Evolutionary conservation across 805 yeast species (phyloP).

Genomic region (Isabelozyma heimii): DNA sequence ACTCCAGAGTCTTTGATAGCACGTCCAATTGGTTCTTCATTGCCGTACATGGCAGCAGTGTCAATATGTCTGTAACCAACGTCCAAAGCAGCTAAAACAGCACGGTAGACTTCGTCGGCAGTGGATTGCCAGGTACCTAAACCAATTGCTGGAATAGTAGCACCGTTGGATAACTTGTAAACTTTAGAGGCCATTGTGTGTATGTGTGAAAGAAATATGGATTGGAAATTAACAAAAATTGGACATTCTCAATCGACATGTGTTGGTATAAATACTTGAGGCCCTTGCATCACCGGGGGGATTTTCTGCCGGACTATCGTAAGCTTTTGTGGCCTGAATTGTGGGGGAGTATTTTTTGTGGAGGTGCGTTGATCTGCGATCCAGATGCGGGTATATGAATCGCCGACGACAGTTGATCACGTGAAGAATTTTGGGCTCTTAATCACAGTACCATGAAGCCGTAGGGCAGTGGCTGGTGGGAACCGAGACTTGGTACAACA

Average conservation of each 20-base stretch:
- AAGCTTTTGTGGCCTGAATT: background rate
- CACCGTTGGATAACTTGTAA: constrained; percentile 4
- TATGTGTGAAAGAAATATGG: background rate
- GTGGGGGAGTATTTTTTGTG: background rate
- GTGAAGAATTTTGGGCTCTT: no score
- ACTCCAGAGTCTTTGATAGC: constrained; percentile 56
- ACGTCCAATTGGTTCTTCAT: constrained; percentile 63
- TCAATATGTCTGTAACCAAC: constrained; percentile 75
- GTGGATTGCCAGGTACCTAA: constrained; percentile 34
- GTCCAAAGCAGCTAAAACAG: constrained; percentile 58
- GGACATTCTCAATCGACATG: background rate
- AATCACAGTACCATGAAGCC: no score
- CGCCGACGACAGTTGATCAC: background rate
- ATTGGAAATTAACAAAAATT: no score
- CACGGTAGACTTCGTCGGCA: constrained; percentile 49
- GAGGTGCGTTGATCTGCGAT: background rate
- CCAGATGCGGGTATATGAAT: background rate
- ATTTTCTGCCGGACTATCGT: background rate
- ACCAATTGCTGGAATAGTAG: constrained; percentile 13
- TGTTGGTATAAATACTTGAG: background rate
- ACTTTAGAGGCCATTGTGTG: background rate
- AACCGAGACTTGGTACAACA: no score
- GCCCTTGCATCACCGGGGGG: background rate
- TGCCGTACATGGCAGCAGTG: constrained; percentile 67
- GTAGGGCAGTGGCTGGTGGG: no score